Conservation (phyloP, 306 rosid genomes). For the Comarum palustre region DNA sequence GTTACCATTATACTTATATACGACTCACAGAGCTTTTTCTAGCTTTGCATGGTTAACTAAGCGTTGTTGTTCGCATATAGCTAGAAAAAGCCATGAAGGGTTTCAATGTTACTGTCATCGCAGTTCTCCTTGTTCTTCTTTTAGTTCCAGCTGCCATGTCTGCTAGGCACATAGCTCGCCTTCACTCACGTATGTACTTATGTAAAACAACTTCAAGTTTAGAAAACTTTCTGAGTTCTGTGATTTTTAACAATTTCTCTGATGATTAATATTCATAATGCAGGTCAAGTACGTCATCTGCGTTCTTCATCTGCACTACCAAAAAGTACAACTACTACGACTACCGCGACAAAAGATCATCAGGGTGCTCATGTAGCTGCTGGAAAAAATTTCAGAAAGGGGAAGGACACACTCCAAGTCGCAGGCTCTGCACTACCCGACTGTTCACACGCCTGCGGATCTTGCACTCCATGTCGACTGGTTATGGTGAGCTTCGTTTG, state of each 20-base stretch:
- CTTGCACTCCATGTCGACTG: constrained; percentile 67
- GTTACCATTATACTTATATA: background rate
- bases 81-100: constrained; percentile 30
- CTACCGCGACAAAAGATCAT: background rate
- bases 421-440: constrained; percentile 83
- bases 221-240: too few species aligned
- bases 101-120: constrained; percentile 14
- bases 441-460: constrained; percentile 83
- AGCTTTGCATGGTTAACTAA: background rate
- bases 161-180: constrained; percentile 44
- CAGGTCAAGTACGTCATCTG: background rate
- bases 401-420: constrained; percentile 44
- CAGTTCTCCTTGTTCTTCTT: constrained; percentile 30
- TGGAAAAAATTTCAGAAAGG: background rate
- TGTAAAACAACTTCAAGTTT: too few species aligned
- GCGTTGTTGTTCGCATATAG: background rate
- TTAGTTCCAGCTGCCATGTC: constrained; percentile 38
- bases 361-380: background rate
- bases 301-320: background rate
- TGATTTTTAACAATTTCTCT: too few species aligned
- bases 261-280: background rate
- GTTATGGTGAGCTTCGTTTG: constrained; percentile 86
- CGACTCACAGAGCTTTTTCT: background rate
- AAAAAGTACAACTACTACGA: background rate
- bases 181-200: constrained; percentile 37